These are phyloP conservation scores for Colletotrichum somersetense DNA, from an alignment of 2,329 filamentous ascomycete species.

Conservation along the genomic window DNA sequence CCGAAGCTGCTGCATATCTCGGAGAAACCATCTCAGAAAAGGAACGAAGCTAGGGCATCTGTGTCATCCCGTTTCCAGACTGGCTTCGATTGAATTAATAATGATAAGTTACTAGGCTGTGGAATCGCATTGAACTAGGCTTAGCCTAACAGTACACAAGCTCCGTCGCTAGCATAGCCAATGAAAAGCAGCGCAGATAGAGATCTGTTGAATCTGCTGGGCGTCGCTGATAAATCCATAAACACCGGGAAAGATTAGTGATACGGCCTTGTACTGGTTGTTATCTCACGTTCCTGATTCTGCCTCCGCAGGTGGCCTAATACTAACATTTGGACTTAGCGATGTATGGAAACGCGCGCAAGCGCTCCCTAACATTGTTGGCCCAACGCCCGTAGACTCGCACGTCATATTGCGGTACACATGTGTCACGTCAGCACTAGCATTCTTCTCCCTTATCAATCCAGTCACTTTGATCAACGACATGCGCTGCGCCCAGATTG, in stretches of 20 bases:
- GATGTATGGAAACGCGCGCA: not conserved
- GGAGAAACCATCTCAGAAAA: not conserved
- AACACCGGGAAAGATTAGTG: slow-evolving; percentile 21
- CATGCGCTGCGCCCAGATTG: not conserved
- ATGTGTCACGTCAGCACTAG: slow-evolving; percentile 30
- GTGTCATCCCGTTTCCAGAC: not conserved
- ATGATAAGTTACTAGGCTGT: slow-evolving; percentile 2
- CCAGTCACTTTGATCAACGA: not conserved
- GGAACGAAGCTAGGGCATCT: not conserved
- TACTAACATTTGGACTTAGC: slow-evolving; percentile 6
- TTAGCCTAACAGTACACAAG: slow-evolving; percentile 10
- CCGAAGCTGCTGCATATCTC: not conserved
- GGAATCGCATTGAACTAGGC: not conserved
- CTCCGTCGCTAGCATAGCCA: not conserved
- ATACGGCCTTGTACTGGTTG: slow-evolving; percentile 7
- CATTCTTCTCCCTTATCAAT: slow-evolving; percentile 2
- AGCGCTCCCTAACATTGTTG: not conserved
- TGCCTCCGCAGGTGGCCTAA: not conserved
- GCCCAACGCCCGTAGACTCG: slow-evolving; percentile 14
- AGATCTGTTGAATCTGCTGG: slow-evolving; percentile 9
- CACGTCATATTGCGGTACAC: slow-evolving; percentile 23
- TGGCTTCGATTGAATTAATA: slow-evolving; percentile 3
- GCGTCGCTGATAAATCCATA: slow-evolving; percentile 37
- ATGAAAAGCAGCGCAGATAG: not conserved
- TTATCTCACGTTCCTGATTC: not conserved